Evolutionary conservation across 202 grass and related monocot species (phyloP).

Genomic region (Schoenoplectus tabernaemontani): DNA sequence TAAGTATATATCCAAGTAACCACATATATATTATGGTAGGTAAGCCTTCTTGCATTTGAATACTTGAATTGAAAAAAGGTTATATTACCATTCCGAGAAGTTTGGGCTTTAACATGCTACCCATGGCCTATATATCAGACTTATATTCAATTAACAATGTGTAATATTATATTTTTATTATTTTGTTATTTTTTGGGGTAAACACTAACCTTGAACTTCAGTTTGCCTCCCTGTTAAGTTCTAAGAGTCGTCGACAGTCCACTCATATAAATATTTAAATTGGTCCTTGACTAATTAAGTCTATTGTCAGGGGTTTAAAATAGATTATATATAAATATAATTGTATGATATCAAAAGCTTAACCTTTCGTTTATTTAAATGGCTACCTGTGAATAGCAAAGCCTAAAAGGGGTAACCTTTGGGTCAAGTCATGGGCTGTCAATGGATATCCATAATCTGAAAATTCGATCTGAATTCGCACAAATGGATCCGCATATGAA

Average conservation of each 20-base stretch:
- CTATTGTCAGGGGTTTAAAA: not conserved
- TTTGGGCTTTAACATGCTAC: not conserved
- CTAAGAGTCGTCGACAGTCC: not conserved
- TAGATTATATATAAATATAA: not conserved
- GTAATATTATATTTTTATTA: not conserved
- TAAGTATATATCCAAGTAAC: not conserved
- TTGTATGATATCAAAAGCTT: not conserved
- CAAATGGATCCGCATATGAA: too few species aligned
- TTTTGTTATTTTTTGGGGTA: not conserved
- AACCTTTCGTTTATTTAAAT: not conserved
- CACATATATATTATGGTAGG: not conserved
- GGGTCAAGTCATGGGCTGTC: too few species aligned
- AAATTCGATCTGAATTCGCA: too few species aligned
- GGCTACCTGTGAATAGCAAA: not conserved
- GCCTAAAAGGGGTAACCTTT: not conserved
- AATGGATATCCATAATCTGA: too few species aligned
- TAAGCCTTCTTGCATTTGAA: not conserved
- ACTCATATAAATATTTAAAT: not conserved
- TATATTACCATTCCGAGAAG: not conserved
- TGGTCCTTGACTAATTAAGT: not conserved
- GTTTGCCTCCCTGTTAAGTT: constrained; percentile 1
- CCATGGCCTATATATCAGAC: not conserved
- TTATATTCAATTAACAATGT: not conserved
- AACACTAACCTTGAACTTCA: not conserved
- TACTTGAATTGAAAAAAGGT: not conserved